Base-by-base conservation (phyloP, 495 filamentous ascomycete species). In the Penicillium malachiteum region DNA sequence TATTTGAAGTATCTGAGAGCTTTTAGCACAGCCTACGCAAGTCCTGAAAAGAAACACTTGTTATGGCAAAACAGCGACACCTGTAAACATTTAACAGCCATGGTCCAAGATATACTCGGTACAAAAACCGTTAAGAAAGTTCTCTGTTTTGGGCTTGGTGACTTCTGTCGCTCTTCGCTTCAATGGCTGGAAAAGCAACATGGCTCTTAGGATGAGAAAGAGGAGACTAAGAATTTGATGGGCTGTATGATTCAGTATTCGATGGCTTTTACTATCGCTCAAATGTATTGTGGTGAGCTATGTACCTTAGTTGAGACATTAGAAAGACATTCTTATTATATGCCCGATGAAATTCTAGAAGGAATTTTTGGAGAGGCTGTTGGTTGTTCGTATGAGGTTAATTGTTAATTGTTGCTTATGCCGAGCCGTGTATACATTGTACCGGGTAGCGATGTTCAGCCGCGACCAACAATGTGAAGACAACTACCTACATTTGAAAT, bases 91-190 rank as follows among this genome's bases (percentile, higher is more conserved):
- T 65, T 67, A 39, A 48, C 13, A 63, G 41, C 60, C 43, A 58
- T 70, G 33, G 57, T 75, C 52, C 54, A 58, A 51, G 54, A 64
- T 57, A 11, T 66, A 52, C 53, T 72, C 34, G 47, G 54, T 55
- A 63, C 44, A 47, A 66, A 54, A 33, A 70, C 49, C 34, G 61
- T 67, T 52, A 72, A 67, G 43, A 72, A 75, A 50, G 57, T 75
- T 55, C 50, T 75, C 37, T 73, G 72, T 55, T 75, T 73, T 41
- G 69, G 69, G 41, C 59, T 75, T 44, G 69, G 72, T 56, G 66
- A 75, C 48, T 62, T 73, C 55, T 65, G 60, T 54, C 60, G 52
- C 52, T 57, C 64, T 46, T 59, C 64, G 14, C 62, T 62, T 57
- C 57, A 70, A 48, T 70, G 66, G 68, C 52, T 64, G 40, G 70